phyloP scores from a whole-genome alignment of 1,139 yeast genomes.

The Trichomonascaceae sp. region DNA sequence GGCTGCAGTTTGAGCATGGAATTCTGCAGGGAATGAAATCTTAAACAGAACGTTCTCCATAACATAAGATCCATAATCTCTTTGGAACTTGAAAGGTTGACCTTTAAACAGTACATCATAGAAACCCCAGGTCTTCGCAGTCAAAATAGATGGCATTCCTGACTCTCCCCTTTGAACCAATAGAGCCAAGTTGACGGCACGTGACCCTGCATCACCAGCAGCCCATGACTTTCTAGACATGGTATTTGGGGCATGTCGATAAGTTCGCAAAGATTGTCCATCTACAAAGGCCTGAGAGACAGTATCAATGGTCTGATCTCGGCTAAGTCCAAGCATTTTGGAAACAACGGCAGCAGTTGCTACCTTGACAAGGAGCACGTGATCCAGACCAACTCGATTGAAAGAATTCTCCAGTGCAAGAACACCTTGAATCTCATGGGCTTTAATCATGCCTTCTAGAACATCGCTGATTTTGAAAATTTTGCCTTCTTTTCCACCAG shows the following conservation, averaged over 20 bases:
- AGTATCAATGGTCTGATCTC: slow-evolving; percentile 50
- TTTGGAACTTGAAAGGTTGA: slow-evolving; percentile 46
- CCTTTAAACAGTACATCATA: slow-evolving; percentile 54
- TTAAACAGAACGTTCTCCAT: slow-evolving; percentile 58
- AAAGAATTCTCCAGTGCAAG: slow-evolving; percentile 54
- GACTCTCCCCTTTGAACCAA: slow-evolving; percentile 48
- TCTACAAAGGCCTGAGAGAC: slow-evolving; percentile 56
- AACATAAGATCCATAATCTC: slow-evolving; percentile 50
- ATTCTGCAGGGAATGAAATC: slow-evolving; percentile 60
- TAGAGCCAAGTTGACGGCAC: slow-evolving; percentile 52
- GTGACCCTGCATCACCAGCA: slow-evolving; percentile 57
- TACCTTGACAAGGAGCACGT: slow-evolving; percentile 53
- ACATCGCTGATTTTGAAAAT: slow-evolving; percentile 45
- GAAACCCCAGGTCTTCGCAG: slow-evolving; percentile 57
- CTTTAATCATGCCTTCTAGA: slow-evolving; percentile 51
- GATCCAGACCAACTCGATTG: slow-evolving; percentile 55
- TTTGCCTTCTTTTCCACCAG: slow-evolving; percentile 36
- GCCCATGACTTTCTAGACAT: slow-evolving; percentile 62
- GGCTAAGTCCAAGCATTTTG: slow-evolving; percentile 43
- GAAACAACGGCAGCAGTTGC: slow-evolving; percentile 58
- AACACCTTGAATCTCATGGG: slow-evolving; percentile 57
- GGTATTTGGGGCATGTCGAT: slow-evolving; percentile 59
- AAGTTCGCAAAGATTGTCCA: slow-evolving; percentile 53
- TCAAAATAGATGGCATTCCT: slow-evolving; percentile 52
- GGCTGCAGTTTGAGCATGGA: slow-evolving; percentile 61